These are phyloP conservation scores for Paracoccidioides brasiliensis DNA, from an alignment of 2,329 filamentous ascomycete species.

Conservation along the genomic window DNA sequence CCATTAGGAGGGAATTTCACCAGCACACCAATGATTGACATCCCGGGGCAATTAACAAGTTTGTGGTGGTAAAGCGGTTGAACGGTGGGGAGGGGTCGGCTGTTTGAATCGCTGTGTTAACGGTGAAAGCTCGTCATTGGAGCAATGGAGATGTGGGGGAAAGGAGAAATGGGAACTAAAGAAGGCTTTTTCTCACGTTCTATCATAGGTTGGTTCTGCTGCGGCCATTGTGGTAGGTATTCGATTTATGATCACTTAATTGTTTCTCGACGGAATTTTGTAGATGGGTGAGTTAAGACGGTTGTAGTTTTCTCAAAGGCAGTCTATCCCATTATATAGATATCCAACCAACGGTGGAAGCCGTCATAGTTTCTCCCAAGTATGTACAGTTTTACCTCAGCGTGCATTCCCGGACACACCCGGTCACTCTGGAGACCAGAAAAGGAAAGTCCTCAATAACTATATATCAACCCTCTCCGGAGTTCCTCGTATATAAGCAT, in stretches of 20 bases:
- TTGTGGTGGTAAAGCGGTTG: slow-evolving; percentile 22
- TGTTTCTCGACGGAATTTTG: background rate
- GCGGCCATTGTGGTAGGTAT: background rate
- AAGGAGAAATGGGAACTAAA: background rate
- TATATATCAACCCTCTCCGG: too few species aligned
- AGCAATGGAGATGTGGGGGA: background rate
- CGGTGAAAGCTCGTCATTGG: background rate
- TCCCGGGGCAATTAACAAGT: slow-evolving; percentile 29
- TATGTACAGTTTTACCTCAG: too few species aligned
- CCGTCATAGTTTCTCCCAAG: too few species aligned
- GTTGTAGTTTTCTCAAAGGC: too few species aligned
- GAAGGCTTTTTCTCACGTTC: background rate
- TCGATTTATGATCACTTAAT: background rate
- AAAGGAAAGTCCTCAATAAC: too few species aligned
- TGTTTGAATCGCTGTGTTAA: slow-evolving; percentile 2
- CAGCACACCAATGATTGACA: slow-evolving; percentile 28
- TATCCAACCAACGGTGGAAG: too few species aligned
- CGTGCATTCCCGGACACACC: too few species aligned
- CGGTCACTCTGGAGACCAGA: too few species aligned
- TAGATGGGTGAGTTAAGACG: background rate
- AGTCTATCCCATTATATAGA: too few species aligned
- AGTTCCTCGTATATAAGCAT: too few species aligned
- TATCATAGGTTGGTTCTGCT: background rate
- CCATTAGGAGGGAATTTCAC: slow-evolving; percentile 27
- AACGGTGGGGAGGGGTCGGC: slow-evolving; percentile 19